Evolutionary conservation across 352 stramenopile genomes (phyloP).

Genomic region (Phytophthora tubulina): DNA sequence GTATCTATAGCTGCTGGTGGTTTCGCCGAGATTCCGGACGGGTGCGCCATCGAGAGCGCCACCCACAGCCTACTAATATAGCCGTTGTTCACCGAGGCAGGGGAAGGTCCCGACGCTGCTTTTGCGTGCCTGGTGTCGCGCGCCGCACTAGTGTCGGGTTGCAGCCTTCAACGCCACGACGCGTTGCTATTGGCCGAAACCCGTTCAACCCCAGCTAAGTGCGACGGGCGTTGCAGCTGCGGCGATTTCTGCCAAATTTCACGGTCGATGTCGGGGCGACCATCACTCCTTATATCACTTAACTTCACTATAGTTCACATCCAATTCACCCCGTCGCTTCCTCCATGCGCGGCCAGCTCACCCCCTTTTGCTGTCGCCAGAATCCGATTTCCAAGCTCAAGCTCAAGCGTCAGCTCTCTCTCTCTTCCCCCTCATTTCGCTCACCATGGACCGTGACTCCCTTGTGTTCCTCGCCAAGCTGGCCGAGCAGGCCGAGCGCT

Average conservation of each 20-base stretch:
- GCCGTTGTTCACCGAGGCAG: constrained; percentile 18
- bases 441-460: constrained; percentile 79
- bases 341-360: background rate
- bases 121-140: constrained; percentile 36
- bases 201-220: constrained; percentile 15
- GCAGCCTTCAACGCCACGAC: constrained; percentile 19
- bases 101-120: constrained; percentile 19
- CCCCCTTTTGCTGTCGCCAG: constrained; percentile 54
- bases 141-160: constrained; percentile 19
- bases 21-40: constrained; percentile 26
- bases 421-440: constrained; percentile 9
- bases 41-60: constrained; percentile 3
- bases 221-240: constrained; percentile 39
- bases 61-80: background rate
- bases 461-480: constrained; percentile 88
- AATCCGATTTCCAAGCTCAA: constrained; percentile 71
- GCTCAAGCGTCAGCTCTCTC: constrained; percentile 34
- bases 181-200: constrained; percentile 32
- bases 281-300: constrained; percentile 22
- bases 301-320: background rate
- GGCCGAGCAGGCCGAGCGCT: constrained; percentile 85
- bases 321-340: constrained; percentile 29
- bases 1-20: constrained; percentile 15
- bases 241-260: constrained; percentile 39
- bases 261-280: constrained; percentile 20